Base-by-base conservation (phyloP, 1,284 basidiomycete species). In the Porodaedalea pini region DNA sequence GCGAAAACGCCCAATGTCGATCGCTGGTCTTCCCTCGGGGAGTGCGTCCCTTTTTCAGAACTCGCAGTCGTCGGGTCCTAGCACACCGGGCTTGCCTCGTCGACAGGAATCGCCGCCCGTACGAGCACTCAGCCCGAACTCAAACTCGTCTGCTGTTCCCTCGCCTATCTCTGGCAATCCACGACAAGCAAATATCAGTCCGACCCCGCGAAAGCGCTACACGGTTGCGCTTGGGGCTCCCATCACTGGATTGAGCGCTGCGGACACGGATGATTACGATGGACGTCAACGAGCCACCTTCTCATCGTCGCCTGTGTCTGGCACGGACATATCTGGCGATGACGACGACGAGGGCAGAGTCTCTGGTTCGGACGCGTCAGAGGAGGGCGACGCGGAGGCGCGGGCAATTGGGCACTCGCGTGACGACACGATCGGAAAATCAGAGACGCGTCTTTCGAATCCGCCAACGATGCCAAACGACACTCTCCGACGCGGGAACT, bases 191-290 rank as follows among this genome's bases (percentile, higher is more conserved):
- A 87, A 78, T 58, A 75, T 83, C 29, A 88, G 85, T 62, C 88
- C 88, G 1, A 63, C 73, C 3, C 62, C 68, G 1, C 73, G 86
- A 47, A 92, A 92, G 65, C 76, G 90, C 34, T 91, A 92, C 66
- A 91, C 90, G 0, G 88, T 91, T 44, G 88, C 90, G 1, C 76
- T 92, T 0, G 89, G 89, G 13, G 82, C 79, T 3, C 85, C 85
- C 0, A 82, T 87, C 59, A 76, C 79, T 31, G 70, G 76, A 50
- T 73, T 79, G 5, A 50, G 40, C n/a, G 25, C 37, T 34, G 71
- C 77, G 6, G 77, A 77, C 41, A 64, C 65, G 41, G 64, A 74
- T 69, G 56, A 65, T 70, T 19, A 69, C 36, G 53, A 55, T 23
- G 47, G 68, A 62, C 8, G 70, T 68, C 43, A 62, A 6, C 56